These are phyloP conservation scores for Mortierella sp. DNA, from an alignment of 371 early-diverging fungal species.

Conservation along the genomic window DNA sequence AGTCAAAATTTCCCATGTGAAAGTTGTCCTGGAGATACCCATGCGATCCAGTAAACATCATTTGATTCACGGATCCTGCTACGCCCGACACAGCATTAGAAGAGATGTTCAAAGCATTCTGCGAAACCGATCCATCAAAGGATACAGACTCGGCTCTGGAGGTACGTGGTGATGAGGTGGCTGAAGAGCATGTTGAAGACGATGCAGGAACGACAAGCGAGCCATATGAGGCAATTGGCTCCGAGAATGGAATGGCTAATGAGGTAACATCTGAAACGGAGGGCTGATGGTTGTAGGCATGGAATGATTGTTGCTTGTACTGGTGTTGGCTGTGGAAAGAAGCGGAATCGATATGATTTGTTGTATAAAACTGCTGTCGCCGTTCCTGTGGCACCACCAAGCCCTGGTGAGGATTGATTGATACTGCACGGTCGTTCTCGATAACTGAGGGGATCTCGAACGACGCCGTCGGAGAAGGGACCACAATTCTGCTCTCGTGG, in stretches of 20 bases:
- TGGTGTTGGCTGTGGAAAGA: neutral
- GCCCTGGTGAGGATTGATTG: neutral
- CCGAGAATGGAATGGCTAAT: slow-evolving; percentile 23
- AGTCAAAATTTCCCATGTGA: neutral
- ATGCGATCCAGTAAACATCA: neutral
- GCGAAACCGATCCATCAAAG: neutral
- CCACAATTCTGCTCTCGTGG: neutral
- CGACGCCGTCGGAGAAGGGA: slow-evolving; percentile 19
- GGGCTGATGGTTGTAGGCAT: neutral
- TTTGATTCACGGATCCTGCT: neutral
- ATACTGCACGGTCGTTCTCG: neutral
- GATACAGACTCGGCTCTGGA: neutral
- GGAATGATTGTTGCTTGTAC: neutral
- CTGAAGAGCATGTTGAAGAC: slow-evolving; percentile 39
- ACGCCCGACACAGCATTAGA: neutral
- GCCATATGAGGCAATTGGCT: slow-evolving; percentile 30
- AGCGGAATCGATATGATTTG: neutral
- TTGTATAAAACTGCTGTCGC: neutral
- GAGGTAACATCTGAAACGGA: slow-evolving; percentile 25
- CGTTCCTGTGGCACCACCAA: neutral
- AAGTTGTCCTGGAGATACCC: neutral
- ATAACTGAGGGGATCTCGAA: slow-evolving; percentile 26
- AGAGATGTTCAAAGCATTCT: neutral
- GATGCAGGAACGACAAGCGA: slow-evolving; percentile 54
- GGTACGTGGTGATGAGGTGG: slow-evolving; percentile 26